These are phyloP conservation scores for Helotiales sp. DNA, from an alignment of 2,329 filamentous ascomycete genomes.

Conservation along the genomic window DNA sequence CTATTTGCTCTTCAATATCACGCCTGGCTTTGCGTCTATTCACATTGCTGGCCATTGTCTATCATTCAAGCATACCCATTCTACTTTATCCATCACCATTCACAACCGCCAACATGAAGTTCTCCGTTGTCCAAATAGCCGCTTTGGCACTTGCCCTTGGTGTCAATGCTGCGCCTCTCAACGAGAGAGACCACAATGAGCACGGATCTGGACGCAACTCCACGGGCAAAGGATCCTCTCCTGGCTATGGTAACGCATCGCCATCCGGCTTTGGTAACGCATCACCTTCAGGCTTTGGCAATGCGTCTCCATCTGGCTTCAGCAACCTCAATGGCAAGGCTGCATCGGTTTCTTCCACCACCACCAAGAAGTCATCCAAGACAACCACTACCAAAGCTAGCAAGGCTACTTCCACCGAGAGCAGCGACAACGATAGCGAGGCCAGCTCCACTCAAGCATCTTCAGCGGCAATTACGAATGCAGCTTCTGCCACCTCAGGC, in stretches of 20 bases:
- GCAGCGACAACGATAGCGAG: background rate
- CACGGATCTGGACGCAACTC: background rate
- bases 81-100: background rate
- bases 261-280: background rate
- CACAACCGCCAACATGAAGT: slow-evolving; percentile 12
- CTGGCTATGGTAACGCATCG: background rate
- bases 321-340: background rate
- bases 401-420: background rate
- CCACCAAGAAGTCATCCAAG: background rate
- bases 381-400: background rate
- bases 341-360: background rate
- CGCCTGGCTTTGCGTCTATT: slow-evolving; percentile 10
- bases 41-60: slow-evolving; percentile 12
- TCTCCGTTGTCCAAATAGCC: slow-evolving; percentile 5
- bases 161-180: slow-evolving; percentile 7
- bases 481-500: background rate
- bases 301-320: background rate
- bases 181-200: background rate
- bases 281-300: background rate
- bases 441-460: background rate
- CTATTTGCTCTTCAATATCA: slow-evolving; percentile 4
- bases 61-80: slow-evolving; percentile 2
- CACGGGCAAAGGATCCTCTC: background rate
- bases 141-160: slow-evolving; percentile 7
- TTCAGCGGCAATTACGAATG: background rate